Base-by-base conservation (phyloP, 768 basidiomycete species). In the Russula vinacea region DNA sequence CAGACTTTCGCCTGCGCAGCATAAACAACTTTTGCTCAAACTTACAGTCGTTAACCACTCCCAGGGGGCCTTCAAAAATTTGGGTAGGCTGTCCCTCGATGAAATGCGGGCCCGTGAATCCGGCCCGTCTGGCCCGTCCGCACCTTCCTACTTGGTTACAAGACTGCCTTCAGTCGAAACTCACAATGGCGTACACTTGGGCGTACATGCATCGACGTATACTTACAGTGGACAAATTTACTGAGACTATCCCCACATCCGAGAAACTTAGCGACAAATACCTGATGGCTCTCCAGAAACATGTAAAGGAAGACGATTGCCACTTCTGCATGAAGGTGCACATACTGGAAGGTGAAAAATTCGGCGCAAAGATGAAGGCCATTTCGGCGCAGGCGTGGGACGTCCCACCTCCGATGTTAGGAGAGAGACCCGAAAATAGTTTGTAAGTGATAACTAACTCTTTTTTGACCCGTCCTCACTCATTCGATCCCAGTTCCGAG, bases 271-370 rank as follows among this genome's bases (percentile, higher is more conserved):
- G 22, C 9, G 8, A 37, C 17, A 24, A 47, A 13, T 62, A 62
- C 35, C 22, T 45, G 40, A 8, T 7, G 22, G 22, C 60, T 7
- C 42, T 61, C 22, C 52, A 44, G 17, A 22, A 1, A 2, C 60
- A 62, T 10, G 13, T 62, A 33, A 49, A 7, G 2, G 16, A 55
- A 22, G 39, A 11, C 1, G 53, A 62, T 51, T 62, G 60, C 24
- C 7, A 52, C 45, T 37, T 45, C 35, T 62, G 60, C 52, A 37
- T n/a, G 44, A 62, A 47, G 35, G 40, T 51, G 11, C 60, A 62
- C 60, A 9, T 10, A 2, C 7, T 62, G 17, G 35, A 39, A 24
- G 60, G 60, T 37, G 60, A 55, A 22, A 24, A 8, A 26, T 55
- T 55, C 44, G 39, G 53, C 26, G 3, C 0, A 3, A 35, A 55